Evolutionary conservation across 2,329 filamentous ascomycete genomes (phyloP).

Genomic region (Phaeosphaeria sp.): DNA sequence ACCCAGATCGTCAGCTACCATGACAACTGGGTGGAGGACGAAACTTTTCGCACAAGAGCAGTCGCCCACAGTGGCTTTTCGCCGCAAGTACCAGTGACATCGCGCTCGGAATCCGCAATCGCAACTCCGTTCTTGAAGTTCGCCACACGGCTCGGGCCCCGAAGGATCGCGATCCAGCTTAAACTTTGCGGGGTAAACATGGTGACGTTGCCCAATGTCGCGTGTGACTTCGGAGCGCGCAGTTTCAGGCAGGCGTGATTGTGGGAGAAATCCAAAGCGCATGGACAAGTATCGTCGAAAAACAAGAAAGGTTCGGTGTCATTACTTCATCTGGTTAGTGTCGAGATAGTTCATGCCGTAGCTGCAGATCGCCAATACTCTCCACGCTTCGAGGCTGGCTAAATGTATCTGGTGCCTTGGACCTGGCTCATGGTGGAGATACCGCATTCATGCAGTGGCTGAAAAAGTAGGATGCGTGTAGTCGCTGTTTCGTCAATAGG

Average conservation of each 20-base stretch:
- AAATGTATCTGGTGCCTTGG: constrained; percentile 7
- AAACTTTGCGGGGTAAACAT: not conserved
- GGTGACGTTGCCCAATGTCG: not conserved
- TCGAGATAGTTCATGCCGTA: constrained; percentile 15
- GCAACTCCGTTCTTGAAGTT: not conserved
- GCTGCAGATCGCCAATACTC: constrained; percentile 16
- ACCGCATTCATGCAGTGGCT: not conserved
- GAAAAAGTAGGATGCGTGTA: not conserved
- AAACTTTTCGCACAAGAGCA: not conserved
- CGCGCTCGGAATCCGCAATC: not conserved
- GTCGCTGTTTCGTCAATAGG: constrained; percentile 14
- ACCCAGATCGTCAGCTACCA: not conserved
- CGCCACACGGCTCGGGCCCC: not conserved
- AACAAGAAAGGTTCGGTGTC: constrained; percentile 11
- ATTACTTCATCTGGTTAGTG: constrained; percentile 9
- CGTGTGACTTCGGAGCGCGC: not conserved
- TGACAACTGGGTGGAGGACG: not conserved
- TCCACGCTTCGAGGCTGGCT: constrained; percentile 2
- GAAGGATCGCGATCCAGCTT: not conserved
- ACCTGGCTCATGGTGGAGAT: constrained; percentile 8
- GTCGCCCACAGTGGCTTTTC: not conserved
- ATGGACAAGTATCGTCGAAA: constrained; percentile 3
- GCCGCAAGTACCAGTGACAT: not conserved
- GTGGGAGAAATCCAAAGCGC: not conserved
- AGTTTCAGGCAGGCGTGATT: not conserved